These are phyloP conservation scores for Eucalyptus grandis DNA, from an alignment of 345 rosid genomes.

Conservation along the genomic window DNA sequence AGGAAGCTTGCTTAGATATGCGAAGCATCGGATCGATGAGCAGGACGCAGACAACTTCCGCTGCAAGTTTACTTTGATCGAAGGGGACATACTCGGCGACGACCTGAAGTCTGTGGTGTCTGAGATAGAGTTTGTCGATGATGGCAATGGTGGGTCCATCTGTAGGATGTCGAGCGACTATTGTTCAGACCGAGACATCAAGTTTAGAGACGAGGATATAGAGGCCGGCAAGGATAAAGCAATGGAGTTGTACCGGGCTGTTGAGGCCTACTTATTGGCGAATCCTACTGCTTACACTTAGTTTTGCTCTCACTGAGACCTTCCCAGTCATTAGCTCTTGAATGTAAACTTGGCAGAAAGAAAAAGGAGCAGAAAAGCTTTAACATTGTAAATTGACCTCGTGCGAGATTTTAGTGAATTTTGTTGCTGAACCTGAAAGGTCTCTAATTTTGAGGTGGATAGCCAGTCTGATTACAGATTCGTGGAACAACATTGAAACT, in stretches of 20 bases:
- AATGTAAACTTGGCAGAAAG: background rate
- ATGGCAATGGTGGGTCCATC: background rate
- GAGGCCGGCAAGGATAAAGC: background rate
- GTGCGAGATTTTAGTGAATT: background rate
- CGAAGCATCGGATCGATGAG: background rate
- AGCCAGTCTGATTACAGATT: background rate
- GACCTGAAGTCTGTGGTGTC: background rate
- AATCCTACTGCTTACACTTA: background rate
- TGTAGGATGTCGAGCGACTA: background rate
- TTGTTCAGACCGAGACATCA: background rate
- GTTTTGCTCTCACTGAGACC: background rate
- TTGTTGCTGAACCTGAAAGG: background rate
- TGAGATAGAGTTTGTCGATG: background rate
- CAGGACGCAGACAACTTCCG: background rate
- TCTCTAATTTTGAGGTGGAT: background rate
- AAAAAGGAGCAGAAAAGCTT: background rate
- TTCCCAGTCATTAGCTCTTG: background rate
- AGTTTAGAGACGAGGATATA: slow-evolving; percentile 1
- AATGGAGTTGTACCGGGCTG: background rate
- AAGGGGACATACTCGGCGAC: background rate
- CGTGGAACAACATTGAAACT: background rate
- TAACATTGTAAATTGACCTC: background rate
- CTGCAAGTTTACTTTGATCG: background rate
- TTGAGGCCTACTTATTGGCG: background rate
- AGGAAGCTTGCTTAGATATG: background rate